These are phyloP conservation scores for Leptoxyphium fumago DNA, from an alignment of 2,329 filamentous ascomycete genomes.

Conservation along the genomic window DNA sequence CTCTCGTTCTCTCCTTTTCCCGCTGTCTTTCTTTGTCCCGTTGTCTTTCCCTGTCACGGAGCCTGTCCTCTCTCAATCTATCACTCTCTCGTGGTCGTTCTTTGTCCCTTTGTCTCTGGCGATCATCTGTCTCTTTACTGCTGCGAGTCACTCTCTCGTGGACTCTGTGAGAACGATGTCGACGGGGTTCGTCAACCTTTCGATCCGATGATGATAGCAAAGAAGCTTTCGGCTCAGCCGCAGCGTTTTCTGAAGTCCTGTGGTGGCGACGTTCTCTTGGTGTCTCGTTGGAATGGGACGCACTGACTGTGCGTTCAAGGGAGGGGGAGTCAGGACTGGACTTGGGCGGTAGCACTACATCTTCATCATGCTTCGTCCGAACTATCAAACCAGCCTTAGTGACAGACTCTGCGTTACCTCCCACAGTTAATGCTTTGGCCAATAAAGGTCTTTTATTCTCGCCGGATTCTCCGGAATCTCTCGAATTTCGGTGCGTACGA, in stretches of 20 bases:
- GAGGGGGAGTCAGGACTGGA: neutral
- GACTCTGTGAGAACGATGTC: neutral
- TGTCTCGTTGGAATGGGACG: neutral
- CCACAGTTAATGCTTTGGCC: neutral
- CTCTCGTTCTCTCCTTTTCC: neutral
- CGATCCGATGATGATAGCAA: neutral
- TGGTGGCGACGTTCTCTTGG: neutral
- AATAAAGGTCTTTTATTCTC: neutral
- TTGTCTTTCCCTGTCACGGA: neutral
- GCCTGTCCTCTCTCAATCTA: neutral
- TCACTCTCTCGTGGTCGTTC: neutral
- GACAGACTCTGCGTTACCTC: neutral
- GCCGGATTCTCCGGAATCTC: neutral
- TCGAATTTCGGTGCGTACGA: neutral
- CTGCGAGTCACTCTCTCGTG: neutral
- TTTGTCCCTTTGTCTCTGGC: neutral
- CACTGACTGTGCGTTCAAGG: neutral
- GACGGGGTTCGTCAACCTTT: neutral
- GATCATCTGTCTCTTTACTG: neutral
- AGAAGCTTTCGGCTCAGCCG: neutral
- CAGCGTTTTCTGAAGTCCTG: neutral
- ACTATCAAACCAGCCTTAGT: neutral
- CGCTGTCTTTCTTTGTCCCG: neutral
- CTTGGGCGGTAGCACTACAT: neutral
- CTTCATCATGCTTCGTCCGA: neutral